These are phyloP conservation scores for Rhinocladiella similis DNA, from an alignment of 2,329 filamentous ascomycete genomes.

Conservation along the genomic window DNA sequence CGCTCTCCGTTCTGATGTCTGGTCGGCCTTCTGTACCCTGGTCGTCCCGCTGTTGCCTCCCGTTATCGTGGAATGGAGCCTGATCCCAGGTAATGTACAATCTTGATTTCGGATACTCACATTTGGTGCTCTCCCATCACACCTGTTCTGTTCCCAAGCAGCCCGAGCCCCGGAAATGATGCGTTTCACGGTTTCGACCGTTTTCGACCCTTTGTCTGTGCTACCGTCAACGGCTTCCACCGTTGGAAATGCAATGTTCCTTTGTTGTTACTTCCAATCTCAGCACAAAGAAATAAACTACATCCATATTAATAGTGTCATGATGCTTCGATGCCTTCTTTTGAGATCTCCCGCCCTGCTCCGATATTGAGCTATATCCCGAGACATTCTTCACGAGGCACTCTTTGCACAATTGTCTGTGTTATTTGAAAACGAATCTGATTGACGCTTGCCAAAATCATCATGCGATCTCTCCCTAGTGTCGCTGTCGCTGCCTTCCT, in stretches of 20 bases:
- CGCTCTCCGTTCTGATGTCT: too few relatives aligned
- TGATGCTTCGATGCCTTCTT: not conserved
- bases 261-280: slow-evolving; percentile 22
- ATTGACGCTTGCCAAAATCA: not conserved
- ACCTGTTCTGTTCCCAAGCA: not conserved
- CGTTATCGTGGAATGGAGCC: too few relatives aligned
- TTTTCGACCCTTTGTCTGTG: slow-evolving; percentile 18
- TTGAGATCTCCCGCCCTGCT: not conserved
- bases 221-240: slow-evolving; percentile 14
- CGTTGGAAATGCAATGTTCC: slow-evolving; percentile 11
- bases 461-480: slow-evolving; percentile 17
- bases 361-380: slow-evolving; percentile 7
- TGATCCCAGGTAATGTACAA: too few relatives aligned
- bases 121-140: not conserved
- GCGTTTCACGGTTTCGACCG: slow-evolving; percentile 6
- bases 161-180: slow-evolving; percentile 11
- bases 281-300: slow-evolving; percentile 19
- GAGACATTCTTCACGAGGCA: slow-evolving; percentile 11
- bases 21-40: too few relatives aligned
- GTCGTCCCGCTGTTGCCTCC: too few relatives aligned
- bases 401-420: slow-evolving; percentile 1
- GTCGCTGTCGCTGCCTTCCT: slow-evolving; percentile 11
- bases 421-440: not conserved
- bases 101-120: too few relatives aligned
- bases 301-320: slow-evolving; percentile 9